Percentiles rank a stretch among this genome's conserved stretches.
phyloP scores from a whole-genome alignment of 2,329 filamentous ascomycete genomes.

The Aspergillus sp. region DNA sequence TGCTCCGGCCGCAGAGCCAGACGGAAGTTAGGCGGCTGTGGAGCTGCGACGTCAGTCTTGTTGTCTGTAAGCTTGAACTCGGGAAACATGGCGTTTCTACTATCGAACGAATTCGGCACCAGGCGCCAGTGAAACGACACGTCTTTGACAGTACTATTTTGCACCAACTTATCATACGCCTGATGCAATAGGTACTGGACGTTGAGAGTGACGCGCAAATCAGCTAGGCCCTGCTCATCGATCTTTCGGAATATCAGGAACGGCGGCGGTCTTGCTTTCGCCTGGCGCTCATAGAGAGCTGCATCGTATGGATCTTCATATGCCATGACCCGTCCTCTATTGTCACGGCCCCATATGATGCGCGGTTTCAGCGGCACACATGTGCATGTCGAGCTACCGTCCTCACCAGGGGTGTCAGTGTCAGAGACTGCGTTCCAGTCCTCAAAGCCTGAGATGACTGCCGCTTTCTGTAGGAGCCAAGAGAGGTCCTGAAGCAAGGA shows the following conservation, averaged over 20 bases:
- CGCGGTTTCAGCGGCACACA: conserved; percentile 38
- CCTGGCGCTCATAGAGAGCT: conserved; percentile 51
- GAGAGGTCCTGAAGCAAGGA: conserved; percentile 28
- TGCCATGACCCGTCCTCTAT: conserved; percentile 38
- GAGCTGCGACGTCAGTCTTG: conserved; percentile 31
- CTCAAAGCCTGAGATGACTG: conserved; percentile 27
- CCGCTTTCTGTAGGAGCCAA: conserved; percentile 37
- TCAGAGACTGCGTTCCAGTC: conserved; percentile 31
- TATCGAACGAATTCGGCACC: conserved; percentile 46
- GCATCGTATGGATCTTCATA: conserved; percentile 57
- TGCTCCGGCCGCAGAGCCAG: conserved; percentile 55
- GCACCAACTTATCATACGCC: conserved; percentile 33
- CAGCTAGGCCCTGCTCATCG: conserved; percentile 31
- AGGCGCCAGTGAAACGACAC: conserved; percentile 49
- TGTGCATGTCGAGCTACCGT: conserved; percentile 21
- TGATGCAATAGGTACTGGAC: conserved; percentile 41
- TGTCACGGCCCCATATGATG: conserved; percentile 37
- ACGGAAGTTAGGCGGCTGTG: conserved; percentile 41
- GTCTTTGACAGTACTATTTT: conserved; percentile 10
- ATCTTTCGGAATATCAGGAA: conserved; percentile 45
- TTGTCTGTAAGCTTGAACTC: conserved; percentile 51
- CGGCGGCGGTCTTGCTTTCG: conserved; percentile 51
- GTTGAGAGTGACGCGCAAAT: conserved; percentile 45
- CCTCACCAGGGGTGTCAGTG: neutral
- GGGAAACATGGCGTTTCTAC: conserved; percentile 35